phyloP scores from a whole-genome alignment of 2,329 filamentous ascomycete species.

The Curvularia verruculosa region DNA sequence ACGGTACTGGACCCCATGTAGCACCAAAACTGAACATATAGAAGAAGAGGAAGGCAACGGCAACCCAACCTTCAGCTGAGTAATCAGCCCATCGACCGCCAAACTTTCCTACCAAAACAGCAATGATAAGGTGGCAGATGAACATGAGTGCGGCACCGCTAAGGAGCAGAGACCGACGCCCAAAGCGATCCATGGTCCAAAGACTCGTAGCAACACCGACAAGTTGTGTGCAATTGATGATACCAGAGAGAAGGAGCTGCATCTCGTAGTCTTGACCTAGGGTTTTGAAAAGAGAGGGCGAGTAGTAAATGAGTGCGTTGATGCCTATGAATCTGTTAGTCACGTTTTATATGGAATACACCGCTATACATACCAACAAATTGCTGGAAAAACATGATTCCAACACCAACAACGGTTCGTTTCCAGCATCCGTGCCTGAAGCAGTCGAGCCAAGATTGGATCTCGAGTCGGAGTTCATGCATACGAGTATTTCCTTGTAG shows the following conservation, averaged over 20 bases:
- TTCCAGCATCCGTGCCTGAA: conserved; percentile 55
- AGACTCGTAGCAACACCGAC: conserved; percentile 50
- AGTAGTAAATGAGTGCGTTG: conserved; percentile 64
- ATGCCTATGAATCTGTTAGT: conserved; percentile 10
- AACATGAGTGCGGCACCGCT: conserved; percentile 56
- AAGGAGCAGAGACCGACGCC: conserved; percentile 50
- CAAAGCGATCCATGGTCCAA: conserved; percentile 54
- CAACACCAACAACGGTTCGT: conserved; percentile 51
- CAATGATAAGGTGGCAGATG: conserved; percentile 61
- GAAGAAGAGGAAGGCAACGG: conserved; percentile 65
- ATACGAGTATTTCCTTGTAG: conserved; percentile 39
- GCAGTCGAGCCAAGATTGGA: conserved; percentile 55
- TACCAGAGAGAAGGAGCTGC: conserved; percentile 68
- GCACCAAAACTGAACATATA: conserved; percentile 68
- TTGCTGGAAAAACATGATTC: conserved; percentile 55
- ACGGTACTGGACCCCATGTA: conserved; percentile 62
- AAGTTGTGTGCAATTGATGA: conserved; percentile 61
- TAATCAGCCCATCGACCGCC: conserved; percentile 59
- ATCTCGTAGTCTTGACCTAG: conserved; percentile 62
- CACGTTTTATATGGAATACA: neutral
- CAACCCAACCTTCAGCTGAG: conserved; percentile 59
- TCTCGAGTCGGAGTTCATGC: conserved; percentile 52
- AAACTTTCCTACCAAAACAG: conserved; percentile 61
- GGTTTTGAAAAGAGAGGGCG: conserved; percentile 64
- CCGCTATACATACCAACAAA: conserved; percentile 40